A percentile compares a stretch with the other conserved stretches of the same genome.
Evolutionary conservation across 805 yeast genomes (phyloP).

Genomic region (Zygotorulaspora danielsina): DNA sequence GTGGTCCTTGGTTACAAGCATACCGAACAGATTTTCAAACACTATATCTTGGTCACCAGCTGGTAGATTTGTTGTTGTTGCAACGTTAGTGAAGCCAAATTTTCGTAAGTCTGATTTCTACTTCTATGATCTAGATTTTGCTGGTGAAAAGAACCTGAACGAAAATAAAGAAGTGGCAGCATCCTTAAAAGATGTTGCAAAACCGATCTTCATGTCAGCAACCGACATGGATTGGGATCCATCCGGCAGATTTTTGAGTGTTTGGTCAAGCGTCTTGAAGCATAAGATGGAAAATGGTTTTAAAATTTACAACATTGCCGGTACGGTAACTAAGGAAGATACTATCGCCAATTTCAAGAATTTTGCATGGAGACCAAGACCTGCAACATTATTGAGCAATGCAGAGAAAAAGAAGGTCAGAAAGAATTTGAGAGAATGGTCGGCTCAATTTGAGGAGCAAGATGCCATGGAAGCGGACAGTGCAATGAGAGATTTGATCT

Average conservation of each 20-base stretch:
- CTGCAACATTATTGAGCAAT: slow-evolving; percentile 66
- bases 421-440: slow-evolving; percentile 82
- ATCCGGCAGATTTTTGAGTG: slow-evolving; percentile 84
- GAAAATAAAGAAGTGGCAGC: slow-evolving; percentile 45
- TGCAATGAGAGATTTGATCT: slow-evolving; percentile 83
- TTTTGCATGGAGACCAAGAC: slow-evolving; percentile 97
- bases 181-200: slow-evolving; percentile 56
- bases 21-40: slow-evolving; percentile 63
- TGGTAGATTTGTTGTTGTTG: slow-evolving; percentile 75
- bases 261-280: slow-evolving; percentile 83
- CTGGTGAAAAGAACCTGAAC: slow-evolving; percentile 51
- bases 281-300: slow-evolving; percentile 87
- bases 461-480: slow-evolving; percentile 96
- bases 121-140: slow-evolving; percentile 81
- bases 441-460: slow-evolving; percentile 88
- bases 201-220: slow-evolving; percentile 68
- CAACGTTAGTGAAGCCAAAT: slow-evolving; percentile 43
- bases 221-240: slow-evolving; percentile 92
- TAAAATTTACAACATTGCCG: slow-evolving; percentile 80
- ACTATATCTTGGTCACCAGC: slow-evolving; percentile 84
- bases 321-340: slow-evolving; percentile 71
- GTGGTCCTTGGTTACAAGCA: slow-evolving; percentile 57
- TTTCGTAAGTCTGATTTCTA: slow-evolving; percentile 62
- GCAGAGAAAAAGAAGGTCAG: slow-evolving; percentile 85
- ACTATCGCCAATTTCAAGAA: slow-evolving; percentile 77